Evolutionary conservation across 192 early-diverging fungal genomes (phyloP).

Genomic region (Coemansia sp.): DNA sequence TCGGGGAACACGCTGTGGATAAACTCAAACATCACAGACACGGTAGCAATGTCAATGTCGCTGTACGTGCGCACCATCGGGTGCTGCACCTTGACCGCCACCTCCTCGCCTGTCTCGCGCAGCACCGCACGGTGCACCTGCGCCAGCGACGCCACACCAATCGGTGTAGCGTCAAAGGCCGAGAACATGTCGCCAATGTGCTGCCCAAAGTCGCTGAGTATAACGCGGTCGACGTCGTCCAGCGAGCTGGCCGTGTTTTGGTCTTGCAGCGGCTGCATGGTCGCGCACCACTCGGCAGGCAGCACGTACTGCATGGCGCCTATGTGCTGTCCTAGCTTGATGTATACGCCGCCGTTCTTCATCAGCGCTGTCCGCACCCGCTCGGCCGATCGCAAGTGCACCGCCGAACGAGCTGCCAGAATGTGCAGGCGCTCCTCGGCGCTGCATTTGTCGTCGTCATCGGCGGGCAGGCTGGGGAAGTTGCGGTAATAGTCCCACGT

Average conservation of each 20-base stretch:
- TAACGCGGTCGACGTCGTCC: constrained; percentile 69
- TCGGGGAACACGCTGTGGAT: constrained; percentile 81
- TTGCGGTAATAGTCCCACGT: constrained; percentile 56
- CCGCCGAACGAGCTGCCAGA: constrained; percentile 30
- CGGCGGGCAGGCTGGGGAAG: constrained; percentile 44
- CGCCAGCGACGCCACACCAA: constrained; percentile 94
- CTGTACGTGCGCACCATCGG: constrained; percentile 77
- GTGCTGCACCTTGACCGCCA: constrained; percentile 96
- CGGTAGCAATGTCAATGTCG: constrained; percentile 79
- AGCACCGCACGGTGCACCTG: constrained; percentile 89
- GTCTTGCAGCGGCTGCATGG: constrained; percentile 85
- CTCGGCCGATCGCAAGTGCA: constrained; percentile 73
- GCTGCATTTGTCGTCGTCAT: constrained; percentile 3
- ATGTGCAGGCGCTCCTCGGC: constrained; percentile 30
- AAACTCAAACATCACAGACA: constrained; percentile 62
- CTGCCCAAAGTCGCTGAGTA: constrained; percentile 69
- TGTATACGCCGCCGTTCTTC: constrained; percentile 80
- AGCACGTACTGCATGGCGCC: constrained; percentile 83
- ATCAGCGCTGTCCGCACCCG: constrained; percentile 63
- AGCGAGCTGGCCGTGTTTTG: constrained; percentile 75
- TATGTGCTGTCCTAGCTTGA: constrained; percentile 90
- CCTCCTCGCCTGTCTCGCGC: constrained; percentile 63
- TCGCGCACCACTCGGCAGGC: constrained; percentile 88
- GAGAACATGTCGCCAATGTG: constrained; percentile 71
- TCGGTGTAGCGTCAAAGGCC: constrained; percentile 78